phyloP scores from a whole-genome alignment of 352 stramenopile species.

The Globisporangium acanthophoron region DNA sequence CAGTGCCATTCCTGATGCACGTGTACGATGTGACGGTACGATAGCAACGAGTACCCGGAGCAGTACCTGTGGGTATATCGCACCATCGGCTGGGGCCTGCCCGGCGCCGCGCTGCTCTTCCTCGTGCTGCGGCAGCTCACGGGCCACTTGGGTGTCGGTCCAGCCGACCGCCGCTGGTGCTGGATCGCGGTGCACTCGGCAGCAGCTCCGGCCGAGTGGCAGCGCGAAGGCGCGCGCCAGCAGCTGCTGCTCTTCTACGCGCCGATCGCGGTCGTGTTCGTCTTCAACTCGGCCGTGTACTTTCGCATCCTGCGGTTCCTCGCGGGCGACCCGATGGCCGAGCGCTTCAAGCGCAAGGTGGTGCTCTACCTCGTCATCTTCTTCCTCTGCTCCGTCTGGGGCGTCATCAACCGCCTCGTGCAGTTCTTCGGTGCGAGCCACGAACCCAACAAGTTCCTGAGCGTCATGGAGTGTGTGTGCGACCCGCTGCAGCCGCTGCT shows the following conservation, averaged over 20 bases:
- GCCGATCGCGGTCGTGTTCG: constrained; percentile 52
- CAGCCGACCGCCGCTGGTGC: constrained; percentile 66
- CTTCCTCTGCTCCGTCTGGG: constrained; percentile 75
- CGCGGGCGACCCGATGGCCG: constrained; percentile 56
- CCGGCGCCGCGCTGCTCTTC: constrained; percentile 42
- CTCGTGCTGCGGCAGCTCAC: constrained; percentile 67
- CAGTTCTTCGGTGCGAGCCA: constrained; percentile 47
- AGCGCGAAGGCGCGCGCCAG: constrained; percentile 39
- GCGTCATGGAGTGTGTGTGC: constrained; percentile 63
- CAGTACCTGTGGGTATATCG: constrained; percentile 57
- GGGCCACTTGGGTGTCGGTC: constrained; percentile 57
- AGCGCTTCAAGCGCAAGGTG: constrained; percentile 48
- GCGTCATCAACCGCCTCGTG: constrained; percentile 55
- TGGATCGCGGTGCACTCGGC: constrained; percentile 59
- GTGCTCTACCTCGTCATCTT: constrained; percentile 62
- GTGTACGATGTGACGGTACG: background rate
- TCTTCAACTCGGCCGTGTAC: constrained; percentile 65
- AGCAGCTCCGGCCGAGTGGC: constrained; percentile 28
- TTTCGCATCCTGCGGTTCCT: constrained; percentile 57
- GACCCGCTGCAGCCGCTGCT: constrained; percentile 66
- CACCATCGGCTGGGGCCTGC: constrained; percentile 57
- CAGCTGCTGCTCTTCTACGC: constrained; percentile 68
- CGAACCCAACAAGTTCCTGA: constrained; percentile 44
- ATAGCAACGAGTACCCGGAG: constrained; percentile 71
- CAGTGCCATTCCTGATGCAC: background rate